Evolutionary conservation across 305 asterid genomes (phyloP).

Genomic region (Solanum hybrid): DNA sequence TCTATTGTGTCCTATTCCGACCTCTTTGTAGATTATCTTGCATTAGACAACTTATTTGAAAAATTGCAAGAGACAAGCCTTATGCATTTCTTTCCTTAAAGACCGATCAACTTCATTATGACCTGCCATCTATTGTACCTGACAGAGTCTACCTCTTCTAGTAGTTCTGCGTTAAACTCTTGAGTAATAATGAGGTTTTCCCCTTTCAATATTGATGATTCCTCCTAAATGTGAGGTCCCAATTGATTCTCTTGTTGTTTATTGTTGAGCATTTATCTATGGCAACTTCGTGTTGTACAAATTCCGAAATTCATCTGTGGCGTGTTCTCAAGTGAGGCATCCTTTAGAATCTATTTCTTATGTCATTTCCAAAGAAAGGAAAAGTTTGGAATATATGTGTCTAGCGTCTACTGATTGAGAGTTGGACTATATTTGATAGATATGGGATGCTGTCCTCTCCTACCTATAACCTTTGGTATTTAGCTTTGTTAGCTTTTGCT

Average conservation of each 20-base stretch:
- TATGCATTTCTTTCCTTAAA: not conserved
- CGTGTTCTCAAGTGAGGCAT: not conserved
- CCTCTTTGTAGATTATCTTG: not conserved
- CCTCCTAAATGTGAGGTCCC: not conserved
- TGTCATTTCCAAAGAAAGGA: not conserved
- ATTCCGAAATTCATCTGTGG: not conserved
- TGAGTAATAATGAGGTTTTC: not conserved
- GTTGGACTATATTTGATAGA: not conserved
- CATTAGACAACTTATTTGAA: not conserved
- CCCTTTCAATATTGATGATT: not conserved
- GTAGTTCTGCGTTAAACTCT: not conserved
- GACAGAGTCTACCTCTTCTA: not conserved
- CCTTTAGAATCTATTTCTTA: not conserved
- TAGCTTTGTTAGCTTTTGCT: not conserved
- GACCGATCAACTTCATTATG: not conserved
- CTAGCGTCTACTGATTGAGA: not conserved
- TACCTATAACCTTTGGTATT: not conserved
- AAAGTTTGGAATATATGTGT: constrained; percentile 3
- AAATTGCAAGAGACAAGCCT: not conserved
- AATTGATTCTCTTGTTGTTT: not conserved
- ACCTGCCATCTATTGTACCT: not conserved
- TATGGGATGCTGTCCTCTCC: not conserved
- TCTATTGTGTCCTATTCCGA: not conserved
- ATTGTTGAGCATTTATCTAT: not conserved
- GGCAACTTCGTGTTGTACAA: not conserved